Base-by-base conservation (phyloP, 306 rosid genomes). In the Vigna angularis region DNA sequence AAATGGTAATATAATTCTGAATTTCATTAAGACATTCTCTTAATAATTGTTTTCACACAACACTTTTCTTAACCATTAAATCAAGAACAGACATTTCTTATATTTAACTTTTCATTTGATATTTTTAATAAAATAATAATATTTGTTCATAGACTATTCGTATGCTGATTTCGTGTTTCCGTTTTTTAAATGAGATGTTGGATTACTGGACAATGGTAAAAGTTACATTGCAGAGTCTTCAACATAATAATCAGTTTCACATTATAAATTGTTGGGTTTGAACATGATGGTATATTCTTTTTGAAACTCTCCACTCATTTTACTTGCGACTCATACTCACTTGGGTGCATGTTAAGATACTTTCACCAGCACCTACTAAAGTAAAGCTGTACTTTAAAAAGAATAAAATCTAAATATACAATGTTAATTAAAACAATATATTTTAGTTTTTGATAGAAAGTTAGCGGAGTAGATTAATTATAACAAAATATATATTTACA, bases 1-100 rank as follows among this genome's bases (percentile, higher is more conserved):
- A 10, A 6, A 76, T 66, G 45, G 7, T 24, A 34, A 32, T 24
- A 58, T 13, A 9, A 34, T 30, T 62, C 6, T 16, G 22, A 62
- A 62, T 62, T 62, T 62, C 68, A 2, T 32, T 34, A 62, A 11
- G 22, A 32, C 45, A 62, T 62, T 62, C 68, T 62, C 69, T 34
- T 34, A 63, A 63, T 63, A 63, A 36, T 63, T 38, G 8, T 7
- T 40, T 40, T 40, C 3, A 7, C 10, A 1, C 10, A 40, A 8
- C 10, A 40, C 9, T 40, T 32, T 63, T 30, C 14, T 63, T 34
- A 63, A 30, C 45, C 9, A 36, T 16, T 63, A 34, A 34, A 58
- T 7, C 10, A 42, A 8, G 47, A 9, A 42, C 10, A 9, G 10
- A 42, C 3, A 42, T 42, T 42, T 42, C 44, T 42, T 9, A 9